Percentiles rank a stretch among this genome's conserved stretches.
phyloP scores from a whole-genome alignment of 225 moss, liverwort and hornwort species.

The Lunularia cruciata region DNA sequence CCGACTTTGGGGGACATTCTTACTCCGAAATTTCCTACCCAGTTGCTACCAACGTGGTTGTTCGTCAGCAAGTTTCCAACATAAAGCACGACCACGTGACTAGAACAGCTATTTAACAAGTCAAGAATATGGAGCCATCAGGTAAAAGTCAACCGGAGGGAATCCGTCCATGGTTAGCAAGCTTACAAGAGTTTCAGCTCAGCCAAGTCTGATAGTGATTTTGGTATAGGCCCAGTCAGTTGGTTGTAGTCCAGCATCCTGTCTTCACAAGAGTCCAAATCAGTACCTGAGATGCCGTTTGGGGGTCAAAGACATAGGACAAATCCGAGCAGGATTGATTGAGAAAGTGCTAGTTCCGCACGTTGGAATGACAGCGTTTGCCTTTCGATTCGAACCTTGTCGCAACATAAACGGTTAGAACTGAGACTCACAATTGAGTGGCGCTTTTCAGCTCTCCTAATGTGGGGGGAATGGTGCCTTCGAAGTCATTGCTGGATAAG shows the following conservation, averaged over 20 bases:
- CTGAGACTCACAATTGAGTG: constrained; percentile 57
- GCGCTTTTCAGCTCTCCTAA: constrained; percentile 55
- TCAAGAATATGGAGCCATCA: background rate
- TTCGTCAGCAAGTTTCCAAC: no score
- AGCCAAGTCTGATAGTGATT: constrained; percentile 17
- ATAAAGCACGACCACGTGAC: background rate
- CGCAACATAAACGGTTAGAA: no score
- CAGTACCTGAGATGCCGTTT: background rate
- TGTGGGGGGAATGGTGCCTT: constrained; percentile 62
- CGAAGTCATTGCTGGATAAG: constrained; percentile 69
- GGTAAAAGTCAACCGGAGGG: no score
- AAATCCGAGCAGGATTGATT: no score
- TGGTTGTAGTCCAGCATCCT: constrained; percentile 33
- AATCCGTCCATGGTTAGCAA: background rate
- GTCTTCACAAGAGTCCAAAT: constrained; percentile 13
- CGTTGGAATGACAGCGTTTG: no score
- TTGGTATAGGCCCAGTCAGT: constrained; percentile 36
- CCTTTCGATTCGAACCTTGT: no score
- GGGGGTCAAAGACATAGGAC: no score
- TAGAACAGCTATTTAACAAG: no score
- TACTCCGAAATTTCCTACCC: no score
- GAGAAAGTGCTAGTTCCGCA: no score
- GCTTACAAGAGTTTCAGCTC: constrained; percentile 24
- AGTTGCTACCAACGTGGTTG: no score
- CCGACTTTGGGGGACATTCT: no score